phyloP scores from a whole-genome alignment of 2,329 filamentous ascomycete species.

The Calonectria montana region DNA sequence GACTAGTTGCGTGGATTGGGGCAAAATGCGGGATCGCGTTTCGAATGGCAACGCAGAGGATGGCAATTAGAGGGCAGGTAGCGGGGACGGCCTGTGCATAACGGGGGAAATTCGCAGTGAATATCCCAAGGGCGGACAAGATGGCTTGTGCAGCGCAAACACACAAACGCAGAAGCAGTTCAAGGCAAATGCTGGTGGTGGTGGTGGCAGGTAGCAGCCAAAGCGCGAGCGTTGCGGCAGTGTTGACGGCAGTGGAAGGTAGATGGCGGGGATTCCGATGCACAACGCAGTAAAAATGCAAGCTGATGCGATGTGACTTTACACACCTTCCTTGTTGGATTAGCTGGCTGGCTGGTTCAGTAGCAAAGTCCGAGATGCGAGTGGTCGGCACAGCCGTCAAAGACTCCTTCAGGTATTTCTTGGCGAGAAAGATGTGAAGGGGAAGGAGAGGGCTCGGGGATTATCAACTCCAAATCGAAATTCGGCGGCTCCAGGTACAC shows the following conservation, averaged over 20 bases:
- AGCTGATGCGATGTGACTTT: constrained; percentile 30
- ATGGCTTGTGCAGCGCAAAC: constrained; percentile 16
- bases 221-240: not conserved
- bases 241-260: constrained; percentile 13
- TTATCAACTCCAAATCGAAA: constrained; percentile 27
- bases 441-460: constrained; percentile 24
- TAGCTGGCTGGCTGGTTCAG: constrained; percentile 9
- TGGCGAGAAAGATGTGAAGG: constrained; percentile 19
- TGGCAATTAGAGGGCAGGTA: constrained; percentile 32
- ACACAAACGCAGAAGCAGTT: not conserved
- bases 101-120: constrained; percentile 34
- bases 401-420: constrained; percentile 19
- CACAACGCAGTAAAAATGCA: constrained; percentile 18
- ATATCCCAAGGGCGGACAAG: constrained; percentile 1
- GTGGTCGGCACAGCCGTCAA: constrained; percentile 26
- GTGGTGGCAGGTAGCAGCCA: not conserved
- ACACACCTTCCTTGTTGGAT: constrained; percentile 25
- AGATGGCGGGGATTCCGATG: constrained; percentile 18
- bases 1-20: constrained; percentile 16
- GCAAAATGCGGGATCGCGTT: constrained; percentile 25
- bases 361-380: constrained; percentile 13
- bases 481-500: constrained; percentile 13
- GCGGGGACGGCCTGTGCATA: constrained; percentile 34
- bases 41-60: constrained; percentile 23
- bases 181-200: not conserved